Evolutionary conservation across 2,329 filamentous ascomycete genomes (phyloP).

Genomic region (Ilyonectria robusta): DNA sequence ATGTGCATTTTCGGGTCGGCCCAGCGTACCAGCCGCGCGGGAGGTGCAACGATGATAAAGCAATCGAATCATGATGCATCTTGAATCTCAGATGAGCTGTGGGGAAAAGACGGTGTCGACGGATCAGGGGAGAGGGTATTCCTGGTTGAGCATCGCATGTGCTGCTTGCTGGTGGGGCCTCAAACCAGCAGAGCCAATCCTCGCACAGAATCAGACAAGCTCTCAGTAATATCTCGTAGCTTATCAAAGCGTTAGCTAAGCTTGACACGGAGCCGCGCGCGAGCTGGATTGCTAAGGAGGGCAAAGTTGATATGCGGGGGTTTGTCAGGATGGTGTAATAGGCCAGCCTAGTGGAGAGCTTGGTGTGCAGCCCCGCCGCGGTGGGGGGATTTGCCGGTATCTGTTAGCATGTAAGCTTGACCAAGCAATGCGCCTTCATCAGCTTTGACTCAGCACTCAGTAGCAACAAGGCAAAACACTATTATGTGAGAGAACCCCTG

Average conservation of each 20-base stretch:
- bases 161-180: background rate
- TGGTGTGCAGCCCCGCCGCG: background rate
- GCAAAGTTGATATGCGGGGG: slow-evolving; percentile 18
- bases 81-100: background rate
- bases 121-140: background rate
- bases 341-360: slow-evolving; percentile 11
- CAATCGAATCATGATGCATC: background rate
- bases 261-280: slow-evolving; percentile 39
- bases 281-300: slow-evolving; percentile 27
- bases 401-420: slow-evolving; percentile 8
- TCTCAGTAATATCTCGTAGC: slow-evolving; percentile 5
- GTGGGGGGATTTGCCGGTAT: background rate
- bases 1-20: background rate
- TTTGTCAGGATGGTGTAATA: slow-evolving; percentile 53
- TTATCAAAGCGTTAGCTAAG: slow-evolving; percentile 51
- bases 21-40: background rate
- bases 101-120: background rate
- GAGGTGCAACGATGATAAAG: background rate
- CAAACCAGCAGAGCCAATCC: background rate
- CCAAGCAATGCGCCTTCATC: slow-evolving; percentile 22
- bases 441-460: slow-evolving; percentile 31
- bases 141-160: background rate
- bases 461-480: background rate
- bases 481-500: background rate
- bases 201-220: background rate